These are phyloP conservation scores for Macrolepiota fuliginosa DNA, from an alignment of 768 basidiomycete species.

Conservation along the genomic window DNA sequence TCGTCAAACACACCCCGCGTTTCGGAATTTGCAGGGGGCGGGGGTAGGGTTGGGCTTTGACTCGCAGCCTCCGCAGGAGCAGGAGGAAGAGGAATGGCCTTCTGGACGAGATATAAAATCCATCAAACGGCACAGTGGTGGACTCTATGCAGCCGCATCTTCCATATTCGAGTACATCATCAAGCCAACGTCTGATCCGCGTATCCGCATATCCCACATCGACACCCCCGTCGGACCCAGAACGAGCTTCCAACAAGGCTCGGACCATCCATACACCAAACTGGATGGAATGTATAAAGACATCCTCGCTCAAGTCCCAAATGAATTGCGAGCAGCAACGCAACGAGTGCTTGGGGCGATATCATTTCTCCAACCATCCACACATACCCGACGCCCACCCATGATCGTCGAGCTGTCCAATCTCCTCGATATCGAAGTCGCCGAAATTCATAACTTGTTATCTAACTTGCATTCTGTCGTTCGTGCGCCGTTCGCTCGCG, in stretches of 20 bases:
- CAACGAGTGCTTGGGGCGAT: not conserved
- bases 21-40: not conserved
- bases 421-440: not conserved
- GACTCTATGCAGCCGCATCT: not conserved
- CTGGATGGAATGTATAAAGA: not conserved
- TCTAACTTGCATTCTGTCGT: not conserved
- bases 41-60: not conserved
- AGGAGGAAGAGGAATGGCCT: not conserved
- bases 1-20: not conserved
- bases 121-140: not conserved
- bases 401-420: not conserved
- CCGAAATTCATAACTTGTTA: not conserved
- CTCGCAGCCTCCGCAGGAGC: not conserved
- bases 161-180: constrained; percentile 1
- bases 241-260: not conserved
- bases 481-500: not conserved
- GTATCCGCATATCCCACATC: not conserved
- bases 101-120: not conserved
- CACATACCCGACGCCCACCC: not conserved
- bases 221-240: not conserved
- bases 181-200: not conserved
- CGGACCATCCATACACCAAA: not conserved
- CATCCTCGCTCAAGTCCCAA: not conserved
- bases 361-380: not conserved
- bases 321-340: not conserved